Conservation (phyloP, 139 green algal species). For the Micromonas commoda region DNA sequence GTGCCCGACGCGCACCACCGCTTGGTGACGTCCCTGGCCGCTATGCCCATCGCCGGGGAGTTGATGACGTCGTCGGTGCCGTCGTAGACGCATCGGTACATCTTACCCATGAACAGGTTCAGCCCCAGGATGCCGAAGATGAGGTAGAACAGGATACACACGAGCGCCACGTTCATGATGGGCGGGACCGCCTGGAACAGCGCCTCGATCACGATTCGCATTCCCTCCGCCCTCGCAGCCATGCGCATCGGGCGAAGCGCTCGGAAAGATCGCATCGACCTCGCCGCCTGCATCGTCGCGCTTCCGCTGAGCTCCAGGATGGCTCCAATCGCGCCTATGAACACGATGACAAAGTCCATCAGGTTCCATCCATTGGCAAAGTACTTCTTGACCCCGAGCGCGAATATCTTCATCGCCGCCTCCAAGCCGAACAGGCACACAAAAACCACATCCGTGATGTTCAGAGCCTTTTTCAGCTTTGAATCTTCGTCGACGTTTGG, state of each 20-base stretch:
- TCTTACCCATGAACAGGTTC: conserved; percentile 38
- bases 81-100: background rate
- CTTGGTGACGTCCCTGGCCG: background rate
- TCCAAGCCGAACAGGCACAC: conserved; percentile 40
- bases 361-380: conserved; percentile 33
- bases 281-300: too few relatives aligned
- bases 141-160: conserved; percentile 37
- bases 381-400: conserved; percentile 38
- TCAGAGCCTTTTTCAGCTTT: conserved; percentile 25
- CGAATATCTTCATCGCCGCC: conserved; percentile 40
- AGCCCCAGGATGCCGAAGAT: conserved; percentile 44
- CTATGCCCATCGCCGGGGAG: background rate
- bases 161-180: conserved; percentile 32
- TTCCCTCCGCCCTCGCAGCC: conserved; percentile 3
- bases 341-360: conserved; percentile 33
- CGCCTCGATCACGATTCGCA: conserved; percentile 35
- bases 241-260: conserved; percentile 21
- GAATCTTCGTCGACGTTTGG: conserved; percentile 25
- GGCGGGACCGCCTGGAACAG: conserved; percentile 27
- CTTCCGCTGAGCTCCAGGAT: too few relatives aligned
- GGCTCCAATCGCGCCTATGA: conserved; percentile 16
- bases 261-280: conserved; percentile 24
- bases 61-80: background rate
- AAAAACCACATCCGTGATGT: conserved; percentile 43
- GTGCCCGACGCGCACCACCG: background rate